Conservation (phyloP, 2,329 filamentous ascomycete species). For the Ophidiomyces ophidiicola region DNA sequence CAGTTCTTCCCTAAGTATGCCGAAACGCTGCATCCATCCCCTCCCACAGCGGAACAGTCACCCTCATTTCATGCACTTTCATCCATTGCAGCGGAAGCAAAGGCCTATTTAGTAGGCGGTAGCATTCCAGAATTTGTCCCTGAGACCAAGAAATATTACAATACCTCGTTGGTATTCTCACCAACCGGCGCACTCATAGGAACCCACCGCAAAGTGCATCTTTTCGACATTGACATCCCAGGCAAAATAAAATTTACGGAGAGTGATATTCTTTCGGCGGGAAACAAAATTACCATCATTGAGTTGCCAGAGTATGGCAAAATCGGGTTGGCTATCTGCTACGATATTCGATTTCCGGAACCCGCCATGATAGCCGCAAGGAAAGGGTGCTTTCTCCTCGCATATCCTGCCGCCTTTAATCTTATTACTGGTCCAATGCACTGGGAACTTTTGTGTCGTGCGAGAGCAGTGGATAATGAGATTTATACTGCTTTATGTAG, state of each 20-base stretch:
- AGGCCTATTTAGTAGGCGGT: slow-evolving; percentile 74
- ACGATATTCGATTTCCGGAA: slow-evolving; percentile 94
- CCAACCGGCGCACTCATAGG: slow-evolving; percentile 69
- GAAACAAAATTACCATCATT: slow-evolving; percentile 72
- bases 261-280: slow-evolving; percentile 74
- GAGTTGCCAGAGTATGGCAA: slow-evolving; percentile 80
- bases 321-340: slow-evolving; percentile 86
- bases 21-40: slow-evolving; percentile 69
- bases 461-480: slow-evolving; percentile 85
- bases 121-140: slow-evolving; percentile 76
- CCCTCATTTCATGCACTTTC: slow-evolving; percentile 80
- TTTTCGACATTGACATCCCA: slow-evolving; percentile 97
- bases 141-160: slow-evolving; percentile 63
- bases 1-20: slow-evolving; percentile 86
- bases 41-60: slow-evolving; percentile 56
- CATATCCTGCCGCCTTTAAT: slow-evolving; percentile 98
- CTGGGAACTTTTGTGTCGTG: slow-evolving; percentile 73
- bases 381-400: slow-evolving; percentile 69
- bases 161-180: slow-evolving; percentile 75
- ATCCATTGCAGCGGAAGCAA: slow-evolving; percentile 63
- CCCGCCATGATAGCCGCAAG: slow-evolving; percentile 79
- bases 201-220: slow-evolving; percentile 82
- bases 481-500: slow-evolving; percentile 87
- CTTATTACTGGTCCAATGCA: slow-evolving; percentile 82
- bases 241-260: slow-evolving; percentile 87